phyloP scores from a whole-genome alignment of 176 grass and related monocot genomes.

The Zoysia pacifica region DNA sequence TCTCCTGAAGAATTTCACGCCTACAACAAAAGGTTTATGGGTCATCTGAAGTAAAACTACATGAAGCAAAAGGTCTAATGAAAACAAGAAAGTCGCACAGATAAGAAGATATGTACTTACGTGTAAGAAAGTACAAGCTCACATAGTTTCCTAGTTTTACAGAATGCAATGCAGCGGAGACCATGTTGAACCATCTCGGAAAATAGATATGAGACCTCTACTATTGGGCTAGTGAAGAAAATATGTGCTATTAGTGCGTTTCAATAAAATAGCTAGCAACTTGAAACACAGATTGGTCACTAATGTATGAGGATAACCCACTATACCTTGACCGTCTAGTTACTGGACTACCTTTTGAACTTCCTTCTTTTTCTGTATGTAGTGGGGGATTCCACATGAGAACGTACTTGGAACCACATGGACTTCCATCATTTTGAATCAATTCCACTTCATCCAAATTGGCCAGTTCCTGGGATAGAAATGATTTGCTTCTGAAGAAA shows the following conservation, averaged over 20 bases:
- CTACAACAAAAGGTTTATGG: constrained; percentile 40
- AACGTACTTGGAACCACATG: constrained; percentile 81
- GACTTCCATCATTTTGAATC: constrained; percentile 92
- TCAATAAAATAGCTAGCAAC: background rate
- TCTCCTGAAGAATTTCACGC: constrained; percentile 80
- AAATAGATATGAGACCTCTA: constrained; percentile 86
- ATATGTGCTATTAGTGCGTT: constrained; percentile 21
- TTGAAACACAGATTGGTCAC: no score
- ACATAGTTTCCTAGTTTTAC: constrained; percentile 85
- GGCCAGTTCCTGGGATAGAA: constrained; percentile 64
- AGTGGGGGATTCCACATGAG: constrained; percentile 89
- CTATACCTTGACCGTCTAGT: constrained; percentile 73
- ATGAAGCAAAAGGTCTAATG: background rate
- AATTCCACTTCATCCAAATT: constrained; percentile 70
- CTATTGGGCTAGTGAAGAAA: constrained; percentile 69
- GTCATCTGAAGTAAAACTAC: constrained; percentile 30
- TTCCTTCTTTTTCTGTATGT: constrained; percentile 45
- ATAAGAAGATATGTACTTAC: constrained; percentile 55
- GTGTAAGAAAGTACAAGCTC: constrained; percentile 92
- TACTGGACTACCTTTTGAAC: constrained; percentile 42
- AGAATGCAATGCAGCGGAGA: constrained; percentile 96
- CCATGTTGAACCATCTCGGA: constrained; percentile 97
- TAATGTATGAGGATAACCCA: background rate
- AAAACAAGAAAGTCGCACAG: constrained; percentile 18
- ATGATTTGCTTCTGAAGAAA: constrained; percentile 9